Evolutionary conservation across 2,329 filamentous ascomycete species (phyloP).

Genomic region (Penicillium sumatraense): DNA sequence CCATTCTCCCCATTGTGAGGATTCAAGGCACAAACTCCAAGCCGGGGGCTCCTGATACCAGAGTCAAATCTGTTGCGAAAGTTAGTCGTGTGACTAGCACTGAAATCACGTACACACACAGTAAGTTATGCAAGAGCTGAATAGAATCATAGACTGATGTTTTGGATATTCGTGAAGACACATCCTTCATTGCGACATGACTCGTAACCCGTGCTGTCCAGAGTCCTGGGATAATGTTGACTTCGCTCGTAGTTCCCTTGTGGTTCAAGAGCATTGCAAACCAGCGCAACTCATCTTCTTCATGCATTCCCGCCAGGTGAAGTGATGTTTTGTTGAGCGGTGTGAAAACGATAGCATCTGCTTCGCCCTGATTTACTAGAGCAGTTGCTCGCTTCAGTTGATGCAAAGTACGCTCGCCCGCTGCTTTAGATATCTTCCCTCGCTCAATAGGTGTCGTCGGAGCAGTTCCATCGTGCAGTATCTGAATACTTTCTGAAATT

Average conservation of each 20-base stretch:
- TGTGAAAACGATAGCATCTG: slow-evolving; percentile 39
- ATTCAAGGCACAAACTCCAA: slow-evolving; percentile 41
- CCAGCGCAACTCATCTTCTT: slow-evolving; percentile 42
- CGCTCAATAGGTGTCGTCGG: slow-evolving; percentile 10
- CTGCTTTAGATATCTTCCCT: slow-evolving; percentile 29
- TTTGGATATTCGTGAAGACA: slow-evolving; percentile 32
- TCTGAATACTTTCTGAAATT: slow-evolving; percentile 26
- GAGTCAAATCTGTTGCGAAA: slow-evolving; percentile 32
- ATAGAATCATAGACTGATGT: slow-evolving; percentile 31
- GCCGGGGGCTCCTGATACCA: slow-evolving; percentile 33
- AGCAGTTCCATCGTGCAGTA: slow-evolving; percentile 35
- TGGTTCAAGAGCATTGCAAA: slow-evolving; percentile 39
- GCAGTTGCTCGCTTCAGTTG: slow-evolving; percentile 34
- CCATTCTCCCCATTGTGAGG: slow-evolving; percentile 43
- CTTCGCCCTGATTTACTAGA: slow-evolving; percentile 29
- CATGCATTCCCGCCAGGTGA: slow-evolving; percentile 40
- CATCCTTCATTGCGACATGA: slow-evolving; percentile 37
- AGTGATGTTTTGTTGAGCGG: slow-evolving; percentile 41
- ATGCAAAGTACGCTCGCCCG: slow-evolving; percentile 31
- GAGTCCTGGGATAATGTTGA: slow-evolving; percentile 35
- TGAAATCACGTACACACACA: slow-evolving; percentile 16
- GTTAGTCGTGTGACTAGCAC: neutral
- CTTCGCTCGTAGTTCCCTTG: slow-evolving; percentile 37
- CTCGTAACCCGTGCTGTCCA: slow-evolving; percentile 40
- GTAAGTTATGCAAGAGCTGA: slow-evolving; percentile 32